A percentile compares a stretch with the other conserved stretches of the same genome.
Evolutionary conservation across 78 protist species (phyloP).

Genomic region (Paulinella micropora): DNA sequence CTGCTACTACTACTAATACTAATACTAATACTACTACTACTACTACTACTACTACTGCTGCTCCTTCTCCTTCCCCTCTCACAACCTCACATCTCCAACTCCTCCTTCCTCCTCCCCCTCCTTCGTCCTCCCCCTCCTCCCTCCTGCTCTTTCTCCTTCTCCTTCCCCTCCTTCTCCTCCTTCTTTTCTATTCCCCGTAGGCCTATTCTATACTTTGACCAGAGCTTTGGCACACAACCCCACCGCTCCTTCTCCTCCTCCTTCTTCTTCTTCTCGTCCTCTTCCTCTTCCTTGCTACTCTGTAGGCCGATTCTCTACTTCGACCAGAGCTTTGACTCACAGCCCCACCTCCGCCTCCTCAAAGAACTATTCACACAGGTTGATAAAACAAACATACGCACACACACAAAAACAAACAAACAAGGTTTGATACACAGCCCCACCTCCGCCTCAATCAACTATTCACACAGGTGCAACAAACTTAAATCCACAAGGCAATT

Average conservation of each 20-base stretch:
- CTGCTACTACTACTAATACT: too few species aligned
- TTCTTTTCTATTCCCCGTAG: conserved; percentile 18
- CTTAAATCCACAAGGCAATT: too few species aligned
- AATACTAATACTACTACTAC: too few species aligned
- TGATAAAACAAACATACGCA: too few species aligned
- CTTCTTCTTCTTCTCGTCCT: neutral
- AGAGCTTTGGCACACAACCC: neutral
- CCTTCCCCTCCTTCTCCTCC: neutral
- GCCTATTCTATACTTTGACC: conserved; percentile 7
- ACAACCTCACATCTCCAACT: neutral
- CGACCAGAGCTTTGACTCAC: neutral
- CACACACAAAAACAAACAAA: too few species aligned
- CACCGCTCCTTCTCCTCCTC: conserved; percentile 1
- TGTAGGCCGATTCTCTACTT: conserved; percentile 10
- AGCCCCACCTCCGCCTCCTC: neutral
- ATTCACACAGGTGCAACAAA: too few species aligned
- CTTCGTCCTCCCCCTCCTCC: neutral
- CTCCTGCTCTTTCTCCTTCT: neutral
- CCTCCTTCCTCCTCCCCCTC: neutral
- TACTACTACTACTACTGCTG: neutral
- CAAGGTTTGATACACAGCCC: too few species aligned
- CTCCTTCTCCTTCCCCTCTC: neutral
- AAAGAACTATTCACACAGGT: neutral
- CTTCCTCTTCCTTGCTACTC: neutral
- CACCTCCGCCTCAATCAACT: too few species aligned